These are phyloP conservation scores for Linnemannia schmuckeri DNA, from an alignment of 192 early-diverging fungal species.

Conservation along the genomic window DNA sequence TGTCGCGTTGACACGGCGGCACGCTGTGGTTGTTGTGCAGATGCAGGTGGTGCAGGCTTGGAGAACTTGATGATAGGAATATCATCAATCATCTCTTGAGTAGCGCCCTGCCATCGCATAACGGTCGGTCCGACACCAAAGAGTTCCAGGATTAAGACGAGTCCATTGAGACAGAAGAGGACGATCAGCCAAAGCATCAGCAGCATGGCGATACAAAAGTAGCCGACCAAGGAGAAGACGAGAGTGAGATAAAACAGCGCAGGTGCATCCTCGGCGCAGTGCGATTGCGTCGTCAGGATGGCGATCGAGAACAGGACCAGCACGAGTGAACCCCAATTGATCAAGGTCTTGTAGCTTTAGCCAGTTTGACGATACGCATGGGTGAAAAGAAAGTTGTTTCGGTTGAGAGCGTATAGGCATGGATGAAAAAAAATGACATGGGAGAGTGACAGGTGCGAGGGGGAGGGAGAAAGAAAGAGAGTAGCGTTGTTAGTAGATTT, in stretches of 20 bases:
- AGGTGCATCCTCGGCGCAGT: conserved; percentile 24
- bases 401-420: background rate
- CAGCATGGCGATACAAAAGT: conserved; percentile 29
- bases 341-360: conserved; percentile 49
- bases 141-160: conserved; percentile 33
- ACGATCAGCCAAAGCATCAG: conserved; percentile 43
- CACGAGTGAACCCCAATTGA: conserved; percentile 48
- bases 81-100: conserved; percentile 39
- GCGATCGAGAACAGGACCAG: conserved; percentile 36
- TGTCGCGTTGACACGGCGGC: background rate
- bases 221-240: conserved; percentile 33
- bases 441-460: background rate
- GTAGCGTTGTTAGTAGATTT: background rate
- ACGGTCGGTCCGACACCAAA: conserved; percentile 52
- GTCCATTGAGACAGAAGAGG: conserved; percentile 50
- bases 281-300: conserved; percentile 39
- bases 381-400: background rate
- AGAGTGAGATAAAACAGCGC: conserved; percentile 48
- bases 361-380: background rate
- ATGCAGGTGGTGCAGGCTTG: background rate
- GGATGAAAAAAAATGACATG: background rate
- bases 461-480: background rate
- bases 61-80: conserved; percentile 44
- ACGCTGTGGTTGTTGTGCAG: background rate
- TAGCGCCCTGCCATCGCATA: conserved; percentile 54